Percentiles rank a stretch among this genome's conserved stretches.
These are phyloP conservation scores for Globisporangium barbulae DNA, from an alignment of 352 stramenopile species.

Conservation along the genomic window DNA sequence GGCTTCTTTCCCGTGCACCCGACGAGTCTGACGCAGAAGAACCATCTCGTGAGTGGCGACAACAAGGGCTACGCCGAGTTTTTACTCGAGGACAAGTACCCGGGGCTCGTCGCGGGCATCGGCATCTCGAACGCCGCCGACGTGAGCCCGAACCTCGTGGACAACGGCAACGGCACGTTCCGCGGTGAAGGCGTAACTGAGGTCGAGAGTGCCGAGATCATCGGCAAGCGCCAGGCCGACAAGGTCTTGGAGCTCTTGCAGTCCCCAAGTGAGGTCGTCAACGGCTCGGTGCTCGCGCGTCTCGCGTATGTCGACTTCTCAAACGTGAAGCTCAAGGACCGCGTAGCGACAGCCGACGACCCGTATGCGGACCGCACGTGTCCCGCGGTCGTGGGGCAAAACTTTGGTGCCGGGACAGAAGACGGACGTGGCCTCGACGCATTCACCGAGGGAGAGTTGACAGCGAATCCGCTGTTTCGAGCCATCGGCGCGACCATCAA, in stretches of 20 bases:
- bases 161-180: constrained; percentile 48
- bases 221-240: constrained; percentile 33
- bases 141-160: constrained; percentile 40
- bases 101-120: constrained; percentile 26
- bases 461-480: constrained; percentile 29
- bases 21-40: constrained; percentile 71
- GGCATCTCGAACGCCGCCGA: constrained; percentile 43
- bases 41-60: constrained; percentile 71
- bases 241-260: constrained; percentile 30
- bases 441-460: constrained; percentile 32
- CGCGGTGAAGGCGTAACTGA: constrained; percentile 25
- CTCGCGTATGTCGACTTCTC: constrained; percentile 49
- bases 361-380: constrained; percentile 38
- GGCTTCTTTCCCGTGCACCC: constrained; percentile 76
- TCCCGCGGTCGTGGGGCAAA: constrained; percentile 39
- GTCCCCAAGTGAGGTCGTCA: constrained; percentile 18
- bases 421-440: constrained; percentile 30
- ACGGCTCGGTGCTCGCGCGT: constrained; percentile 23
- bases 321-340: constrained; percentile 27
- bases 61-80: constrained; percentile 72
- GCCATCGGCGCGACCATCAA: constrained; percentile 20
- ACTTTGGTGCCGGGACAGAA: constrained; percentile 45
- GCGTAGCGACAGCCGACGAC: constrained; percentile 13
- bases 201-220: constrained; percentile 40
- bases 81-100: constrained; percentile 29